Conservation (phyloP, 2,329 filamentous ascomycete genomes). For the Aspergillus amoenus region DNA sequence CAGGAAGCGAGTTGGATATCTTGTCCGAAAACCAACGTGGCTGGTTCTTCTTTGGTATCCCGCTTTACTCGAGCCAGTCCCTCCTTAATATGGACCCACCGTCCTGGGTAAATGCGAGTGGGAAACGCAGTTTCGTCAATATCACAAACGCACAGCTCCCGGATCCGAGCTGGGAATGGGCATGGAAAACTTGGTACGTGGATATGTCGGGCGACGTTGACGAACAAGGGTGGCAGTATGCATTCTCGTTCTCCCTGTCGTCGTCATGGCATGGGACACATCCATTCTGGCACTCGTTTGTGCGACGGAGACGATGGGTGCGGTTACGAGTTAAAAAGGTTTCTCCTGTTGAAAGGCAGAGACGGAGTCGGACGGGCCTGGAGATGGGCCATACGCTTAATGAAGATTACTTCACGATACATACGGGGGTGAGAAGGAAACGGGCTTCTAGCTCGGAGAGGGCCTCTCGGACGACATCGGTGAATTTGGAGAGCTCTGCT, state of each 20-base stretch:
- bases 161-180: conserved; percentile 94
- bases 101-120: conserved; percentile 74
- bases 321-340: conserved; percentile 71
- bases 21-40: conserved; percentile 96
- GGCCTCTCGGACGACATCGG: conserved; percentile 28
- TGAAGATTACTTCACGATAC: conserved; percentile 77
- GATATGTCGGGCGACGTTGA: conserved; percentile 81
- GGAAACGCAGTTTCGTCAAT: conserved; percentile 61
- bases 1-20: conserved; percentile 67
- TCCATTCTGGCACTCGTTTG: conserved; percentile 92
- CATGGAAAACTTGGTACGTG: conserved; percentile 69
- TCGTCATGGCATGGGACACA: conserved; percentile 86
- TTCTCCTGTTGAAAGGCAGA: conserved; percentile 17
- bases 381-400: conserved; percentile 64
- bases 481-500: conserved; percentile 35
- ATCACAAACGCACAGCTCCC: conserved; percentile 89
- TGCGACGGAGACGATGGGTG: conserved; percentile 85
- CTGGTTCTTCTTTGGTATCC: conserved; percentile 81
- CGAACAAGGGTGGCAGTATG: conserved; percentile 94
- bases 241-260: conserved; percentile 77
- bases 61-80: conserved; percentile 84
- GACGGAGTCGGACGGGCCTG: conserved; percentile 35
- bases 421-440: conserved; percentile 50
- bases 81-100: conserved; percentile 82
- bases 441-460: conserved; percentile 44